Base-by-base conservation (phyloP, 2,329 filamentous ascomycete genomes). In the Fusarium globosum region DNA sequence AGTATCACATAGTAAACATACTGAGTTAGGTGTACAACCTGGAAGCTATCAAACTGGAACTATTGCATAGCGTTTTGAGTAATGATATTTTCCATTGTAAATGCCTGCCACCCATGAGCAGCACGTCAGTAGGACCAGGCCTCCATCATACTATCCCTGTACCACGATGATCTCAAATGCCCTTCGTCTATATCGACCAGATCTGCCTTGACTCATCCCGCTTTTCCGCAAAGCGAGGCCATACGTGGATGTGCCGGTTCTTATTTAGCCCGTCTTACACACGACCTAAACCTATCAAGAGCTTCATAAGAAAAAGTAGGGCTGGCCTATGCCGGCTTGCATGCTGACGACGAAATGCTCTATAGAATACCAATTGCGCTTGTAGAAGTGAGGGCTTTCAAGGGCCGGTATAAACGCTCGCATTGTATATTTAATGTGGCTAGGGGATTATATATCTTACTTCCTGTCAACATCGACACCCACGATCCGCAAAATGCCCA, bases 401-500 rank as follows among this genome's bases (percentile, higher is more conserved):
- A 53, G 33, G 35, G 38, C 35, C 43, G n/a, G 28, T 59, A 35
- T 28, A 33, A 28, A 23, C 46, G n/a, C 35, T 59, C 23, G 33
- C n/a, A n/a, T 33, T 41, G 38, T 30, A 36, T 43, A 46, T 14
- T 36, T 57, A 28, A 52, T 26, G 33, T 30, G 30, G 30, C 41
- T 16, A 30, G 36, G 51, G 45, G 11, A 20, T 38, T 55, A 35
- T 30, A 16, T 51, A 23, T 26, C 30, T 73, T 77, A 83, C 69
- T 83, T 83, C 60, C 81, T 80, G 46, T 84, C 82, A 43, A 79
- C 86, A 73, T 90, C 89, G 42, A 88, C 82, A 16, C 91, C 91
- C 53, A 94, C 85, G 65, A 95, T 93, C 77, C 92, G 90, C 65
- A 95, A 81, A 57, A 88, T 88, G 2, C 91, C 91, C 41, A 89